phyloP scores from a whole-genome alignment of 139 green algal genomes.

The Zygnema circumcarinatum region DNA sequence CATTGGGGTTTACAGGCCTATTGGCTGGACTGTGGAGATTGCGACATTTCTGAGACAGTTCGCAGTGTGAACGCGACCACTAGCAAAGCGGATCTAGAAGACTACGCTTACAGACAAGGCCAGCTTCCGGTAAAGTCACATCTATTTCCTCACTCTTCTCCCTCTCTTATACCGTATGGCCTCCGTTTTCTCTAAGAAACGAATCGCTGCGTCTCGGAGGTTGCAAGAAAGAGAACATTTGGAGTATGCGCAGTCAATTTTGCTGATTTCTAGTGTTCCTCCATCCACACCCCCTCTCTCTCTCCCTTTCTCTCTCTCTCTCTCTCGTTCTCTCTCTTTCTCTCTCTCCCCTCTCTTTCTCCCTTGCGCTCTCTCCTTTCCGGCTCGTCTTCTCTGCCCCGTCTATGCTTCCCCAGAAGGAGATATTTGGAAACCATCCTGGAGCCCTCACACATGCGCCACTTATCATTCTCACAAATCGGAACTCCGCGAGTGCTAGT shows the following conservation, averaged over 20 bases:
- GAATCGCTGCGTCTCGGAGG: too few relatives aligned
- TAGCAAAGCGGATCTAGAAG: slow-evolving; percentile 28
- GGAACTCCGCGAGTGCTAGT: slow-evolving; percentile 21
- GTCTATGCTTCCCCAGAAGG: not conserved
- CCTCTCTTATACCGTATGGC: too few relatives aligned
- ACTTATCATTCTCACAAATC: slow-evolving; percentile 44
- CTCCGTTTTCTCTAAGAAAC: too few relatives aligned
- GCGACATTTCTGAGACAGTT: slow-evolving; percentile 34
- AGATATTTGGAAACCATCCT: slow-evolving; percentile 11
- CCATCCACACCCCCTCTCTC: not conserved
- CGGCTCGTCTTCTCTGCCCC: not conserved
- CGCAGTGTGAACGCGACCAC: not conserved
- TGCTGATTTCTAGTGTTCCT: too few relatives aligned
- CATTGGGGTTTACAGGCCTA: too few relatives aligned
- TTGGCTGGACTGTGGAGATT: slow-evolving; percentile 48
- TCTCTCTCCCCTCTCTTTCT: slow-evolving; percentile 4
- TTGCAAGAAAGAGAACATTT: too few relatives aligned
- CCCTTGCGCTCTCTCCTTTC: not conserved
- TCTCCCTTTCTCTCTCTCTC: not conserved
- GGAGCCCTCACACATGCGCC: slow-evolving; percentile 35
- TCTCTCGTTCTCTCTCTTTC: not conserved
- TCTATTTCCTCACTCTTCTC: not conserved
- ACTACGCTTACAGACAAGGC: slow-evolving; percentile 7
- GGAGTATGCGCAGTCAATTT: too few relatives aligned
- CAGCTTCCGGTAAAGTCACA: slow-evolving; percentile 26